Base-by-base conservation (phyloP, 495 filamentous ascomycete species). In the Aspergillus wentii region DNA sequence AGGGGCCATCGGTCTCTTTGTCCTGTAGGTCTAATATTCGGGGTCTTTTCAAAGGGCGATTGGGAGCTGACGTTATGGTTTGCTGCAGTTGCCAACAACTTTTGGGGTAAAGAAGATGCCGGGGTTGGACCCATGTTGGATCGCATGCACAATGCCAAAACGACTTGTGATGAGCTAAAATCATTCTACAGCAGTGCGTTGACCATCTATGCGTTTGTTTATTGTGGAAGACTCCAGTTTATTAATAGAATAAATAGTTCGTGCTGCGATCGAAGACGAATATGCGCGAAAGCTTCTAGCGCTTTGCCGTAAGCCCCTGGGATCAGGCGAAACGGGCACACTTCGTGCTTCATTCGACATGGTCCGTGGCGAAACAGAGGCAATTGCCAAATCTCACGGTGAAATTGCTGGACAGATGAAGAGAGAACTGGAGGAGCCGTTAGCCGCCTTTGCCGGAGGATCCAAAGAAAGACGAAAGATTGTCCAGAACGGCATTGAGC, bases 61-160 rank as follows among this genome's bases (percentile, higher is more conserved):
- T 20, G 29, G 4, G 8, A 18, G 18, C 48, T 60, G 42, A 63
- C 47, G 17, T 20, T 6, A 6, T 22, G 25, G 17, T 20, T 16
- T 19, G 4, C 10, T 33, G 16, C 48, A 95, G 88, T 97, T 64
- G 89, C 94, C 52, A 97, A 97, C 68, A 97, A 99, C 59, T 99
- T 99, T 66, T 99, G 94, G 94, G 94, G 94, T 43, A 96, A 91
- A 72, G 89, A 99, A 60, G 94, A 99, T 71, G 94, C 94, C 27
- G 94, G 94, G 48, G 86, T 97, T 48, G 72, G 74, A 30, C 94
- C 94, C 38, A 78, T 99, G 63, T 76, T 99, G 28, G 88, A 94
- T 57, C 90, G 94, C 55, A 94, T 99, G 87, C 86, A 91, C 58
- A 83, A 82, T 70, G 85, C 94, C 21, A 99, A 99, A 71, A 75